A percentile compares a stretch with the other conserved stretches of the same genome.
These are phyloP conservation scores for Yarrowia sp. DNA, from an alignment of 805 yeast species.

Conservation along the genomic window DNA sequence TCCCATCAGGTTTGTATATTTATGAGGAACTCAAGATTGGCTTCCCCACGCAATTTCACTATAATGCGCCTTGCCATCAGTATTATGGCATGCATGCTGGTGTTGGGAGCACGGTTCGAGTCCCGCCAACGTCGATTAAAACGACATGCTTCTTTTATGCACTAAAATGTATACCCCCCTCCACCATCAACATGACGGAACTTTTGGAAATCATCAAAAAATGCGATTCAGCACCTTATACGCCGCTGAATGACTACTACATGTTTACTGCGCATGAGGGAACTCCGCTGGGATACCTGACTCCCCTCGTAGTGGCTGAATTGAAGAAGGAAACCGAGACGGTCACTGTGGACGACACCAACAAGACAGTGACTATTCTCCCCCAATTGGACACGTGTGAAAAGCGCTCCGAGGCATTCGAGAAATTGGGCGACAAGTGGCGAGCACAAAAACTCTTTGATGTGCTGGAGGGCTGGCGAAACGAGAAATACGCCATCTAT, in stretches of 20 bases:
- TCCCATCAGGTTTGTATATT: slow-evolving; percentile 4
- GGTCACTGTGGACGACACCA: slow-evolving; percentile 46
- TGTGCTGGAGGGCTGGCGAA: slow-evolving; percentile 68
- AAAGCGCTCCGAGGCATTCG: slow-evolving; percentile 53
- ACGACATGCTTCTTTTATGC: too few relatives aligned
- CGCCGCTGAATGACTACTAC: slow-evolving; percentile 40
- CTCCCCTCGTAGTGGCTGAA: slow-evolving; percentile 44
- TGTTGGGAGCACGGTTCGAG: slow-evolving; percentile 1
- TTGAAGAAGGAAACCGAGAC: slow-evolving; percentile 40
- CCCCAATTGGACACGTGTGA: slow-evolving; percentile 52
- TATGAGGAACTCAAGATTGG: slow-evolving; percentile 13
- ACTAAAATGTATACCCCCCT: not conserved
- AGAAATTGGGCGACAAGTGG: slow-evolving; percentile 44
- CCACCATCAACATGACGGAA: not conserved
- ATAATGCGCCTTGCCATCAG: not conserved
- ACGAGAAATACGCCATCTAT: slow-evolving; percentile 80
- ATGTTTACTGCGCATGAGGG: slow-evolving; percentile 46
- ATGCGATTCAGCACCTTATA: slow-evolving; percentile 41
- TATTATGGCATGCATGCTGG: not conserved
- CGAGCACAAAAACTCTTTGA: slow-evolving; percentile 43
- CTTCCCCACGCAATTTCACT: slow-evolving; percentile 36
- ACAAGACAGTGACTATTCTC: slow-evolving; percentile 48
- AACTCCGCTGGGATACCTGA: slow-evolving; percentile 45
- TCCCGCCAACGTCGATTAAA: not conserved
- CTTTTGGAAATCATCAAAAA: slow-evolving; percentile 38